Conservation (phyloP, 2,329 filamentous ascomycete species). For the Geosmithia putterillii region DNA sequence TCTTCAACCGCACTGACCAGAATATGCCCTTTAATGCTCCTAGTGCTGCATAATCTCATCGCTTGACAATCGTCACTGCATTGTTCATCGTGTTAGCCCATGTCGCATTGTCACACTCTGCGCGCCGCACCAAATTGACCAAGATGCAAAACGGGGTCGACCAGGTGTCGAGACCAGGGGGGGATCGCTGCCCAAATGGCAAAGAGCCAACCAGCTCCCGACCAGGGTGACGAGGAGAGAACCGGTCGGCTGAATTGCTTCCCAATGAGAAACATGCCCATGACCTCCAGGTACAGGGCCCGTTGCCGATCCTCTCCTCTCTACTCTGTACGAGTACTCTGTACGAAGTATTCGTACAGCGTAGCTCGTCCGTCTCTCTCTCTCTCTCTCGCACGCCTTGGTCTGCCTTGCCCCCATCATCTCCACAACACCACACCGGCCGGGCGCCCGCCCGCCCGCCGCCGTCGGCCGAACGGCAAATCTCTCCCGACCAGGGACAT, state of each 20-base stretch:
- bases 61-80: constrained; percentile 49
- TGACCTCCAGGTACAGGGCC: no score
- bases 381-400: neutral
- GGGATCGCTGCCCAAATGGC: neutral
- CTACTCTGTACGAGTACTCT: no score
- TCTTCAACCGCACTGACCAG: no score
- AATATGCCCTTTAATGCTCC: no score
- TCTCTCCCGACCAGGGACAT: neutral
- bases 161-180: neutral
- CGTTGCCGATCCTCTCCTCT: neutral
- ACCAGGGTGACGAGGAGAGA: neutral
- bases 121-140: neutral
- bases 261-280: neutral
- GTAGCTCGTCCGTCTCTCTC: neutral
- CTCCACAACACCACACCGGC: neutral
- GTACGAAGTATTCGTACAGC: no score
- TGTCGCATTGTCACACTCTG: neutral
- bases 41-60: no score
- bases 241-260: neutral
- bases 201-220: neutral
- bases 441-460: neutral
- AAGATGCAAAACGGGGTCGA: neutral
- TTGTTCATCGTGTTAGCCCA: neutral
- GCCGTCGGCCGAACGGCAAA: neutral
- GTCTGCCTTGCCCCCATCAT: no score